phyloP scores from a whole-genome alignment of 495 filamentous ascomycete genomes.

The Penicillium pancosmium region DNA sequence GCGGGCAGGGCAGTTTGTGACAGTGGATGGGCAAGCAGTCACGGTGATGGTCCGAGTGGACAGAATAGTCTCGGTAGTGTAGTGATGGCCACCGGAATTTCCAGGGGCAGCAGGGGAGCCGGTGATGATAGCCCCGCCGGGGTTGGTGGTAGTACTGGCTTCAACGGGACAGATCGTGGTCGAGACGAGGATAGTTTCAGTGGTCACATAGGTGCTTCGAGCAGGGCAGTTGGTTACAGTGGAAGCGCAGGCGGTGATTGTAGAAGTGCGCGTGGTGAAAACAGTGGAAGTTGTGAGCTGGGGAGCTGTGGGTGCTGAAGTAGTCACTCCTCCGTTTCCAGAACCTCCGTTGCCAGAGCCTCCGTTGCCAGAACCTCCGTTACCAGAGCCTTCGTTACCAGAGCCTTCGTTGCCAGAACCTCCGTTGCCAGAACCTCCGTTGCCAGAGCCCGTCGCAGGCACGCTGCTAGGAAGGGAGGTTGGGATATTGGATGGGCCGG shows the following conservation, averaged over 20 bases:
- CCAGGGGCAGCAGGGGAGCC: constrained; percentile 6
- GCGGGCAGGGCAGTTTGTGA: constrained; percentile 27
- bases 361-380: neutral
- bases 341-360: neutral
- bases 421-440: neutral
- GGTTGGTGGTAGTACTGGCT: constrained; percentile 11
- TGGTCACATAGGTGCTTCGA: constrained; percentile 21
- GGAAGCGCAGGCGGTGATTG: constrained; percentile 37
- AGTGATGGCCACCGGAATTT: constrained; percentile 4
- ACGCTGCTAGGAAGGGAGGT: neutral
- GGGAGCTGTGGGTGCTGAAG: neutral
- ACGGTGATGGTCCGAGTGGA: constrained; percentile 22
- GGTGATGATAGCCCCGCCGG: constrained; percentile 9
- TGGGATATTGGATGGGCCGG: too few species aligned
- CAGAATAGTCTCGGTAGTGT: constrained; percentile 19
- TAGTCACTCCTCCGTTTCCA: neutral
- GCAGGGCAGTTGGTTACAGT: constrained; percentile 32
- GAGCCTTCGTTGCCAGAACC: neutral
- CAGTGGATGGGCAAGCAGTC: constrained; percentile 24
- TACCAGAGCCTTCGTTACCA: neutral
- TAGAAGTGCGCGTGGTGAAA: constrained; percentile 35
- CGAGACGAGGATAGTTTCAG: constrained; percentile 30
- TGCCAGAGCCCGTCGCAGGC: neutral
- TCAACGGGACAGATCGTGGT: constrained; percentile 34
- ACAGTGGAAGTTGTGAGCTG: constrained; percentile 37